Base-by-base conservation (phyloP, 78 protist genomes). In the Tieghemostelium lacteum region DNA sequence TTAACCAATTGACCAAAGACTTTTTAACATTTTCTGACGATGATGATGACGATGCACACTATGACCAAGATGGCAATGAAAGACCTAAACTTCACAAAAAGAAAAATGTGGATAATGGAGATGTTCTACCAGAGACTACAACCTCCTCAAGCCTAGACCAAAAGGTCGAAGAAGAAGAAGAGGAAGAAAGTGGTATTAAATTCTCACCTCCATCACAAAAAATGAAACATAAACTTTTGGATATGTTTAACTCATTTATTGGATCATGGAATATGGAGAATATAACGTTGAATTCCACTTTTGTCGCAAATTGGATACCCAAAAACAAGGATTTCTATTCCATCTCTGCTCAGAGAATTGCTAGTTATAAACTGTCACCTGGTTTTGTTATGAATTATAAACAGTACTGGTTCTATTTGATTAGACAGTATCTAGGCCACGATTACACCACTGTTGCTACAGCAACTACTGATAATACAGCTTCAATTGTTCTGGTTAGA, bases 251-350 rank as follows among this genome's bases (percentile, higher is more conserved):
- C 58, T 31, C 39, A 34, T 83, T 67, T 45, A 60, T 83, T 83
- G 91, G 91, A 1, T 83, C 91, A 40, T 83, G 91, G 91, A 83
- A 83, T 60, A 83, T 83, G 91, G 91, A 83, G 26, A 83, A 83
- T 69, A 70, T 83, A 20, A 69, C 63, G 4, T 69, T 83, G 20
- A 83, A 60, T 70, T n/a, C 55, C 36, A 64, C 45, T 2, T 36
- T 69, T 20, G 14, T 83, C 1, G 64, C 67, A 26, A 78, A 83
- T 17, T 83, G 91, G 91, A 67, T 83, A 29, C 91, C 91, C 39
- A 66, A 45, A 31, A 72, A 69, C 22, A 66, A 57, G 26, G 91
- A 83, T 28, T 28, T 83, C 0, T 83, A 83, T 45, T 66, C 91
- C 3, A 36, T 83, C 14, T 71, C 91, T 4, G 78, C 91, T 0